Percentiles rank a stretch among this genome's conserved stretches.
Evolutionary conservation across 305 asterid species (phyloP).

Genomic region (Fraxinus sp.): DNA sequence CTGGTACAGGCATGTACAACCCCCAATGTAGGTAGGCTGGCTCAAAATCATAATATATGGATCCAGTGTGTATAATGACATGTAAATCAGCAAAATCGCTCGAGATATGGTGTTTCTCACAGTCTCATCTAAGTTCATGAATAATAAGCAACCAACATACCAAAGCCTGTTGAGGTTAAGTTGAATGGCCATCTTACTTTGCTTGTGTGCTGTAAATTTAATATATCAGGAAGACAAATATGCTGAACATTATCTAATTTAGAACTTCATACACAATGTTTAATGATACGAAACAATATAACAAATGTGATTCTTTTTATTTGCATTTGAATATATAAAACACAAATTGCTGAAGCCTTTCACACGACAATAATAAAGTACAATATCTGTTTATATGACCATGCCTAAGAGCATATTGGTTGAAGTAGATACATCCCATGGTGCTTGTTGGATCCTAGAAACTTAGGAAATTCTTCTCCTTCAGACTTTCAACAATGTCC

Average conservation of each 20-base stretch:
- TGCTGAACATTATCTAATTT: neutral
- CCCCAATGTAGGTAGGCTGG: neutral
- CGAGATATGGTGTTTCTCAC: neutral
- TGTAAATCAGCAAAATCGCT: neutral
- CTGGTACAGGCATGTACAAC: neutral
- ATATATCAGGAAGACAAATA: neutral
- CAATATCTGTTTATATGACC: neutral
- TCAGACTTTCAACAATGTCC: conserved; percentile 40
- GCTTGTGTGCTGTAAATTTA: neutral
- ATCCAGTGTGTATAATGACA: neutral
- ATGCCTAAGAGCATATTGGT: neutral
- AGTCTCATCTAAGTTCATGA: neutral
- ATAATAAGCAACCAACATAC: neutral
- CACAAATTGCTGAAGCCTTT: neutral
- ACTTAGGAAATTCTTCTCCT: conserved; percentile 28
- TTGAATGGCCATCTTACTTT: neutral
- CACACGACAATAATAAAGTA: neutral
- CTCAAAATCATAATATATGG: neutral
- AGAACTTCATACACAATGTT: neutral
- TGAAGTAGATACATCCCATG: neutral
- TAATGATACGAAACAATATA: neutral
- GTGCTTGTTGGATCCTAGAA: neutral
- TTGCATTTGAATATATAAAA: neutral
- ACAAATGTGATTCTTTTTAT: neutral
- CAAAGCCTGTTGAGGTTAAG: neutral